These are phyloP conservation scores for Auricularia heimuer DNA, from an alignment of 768 basidiomycete genomes.

Conservation along the genomic window DNA sequence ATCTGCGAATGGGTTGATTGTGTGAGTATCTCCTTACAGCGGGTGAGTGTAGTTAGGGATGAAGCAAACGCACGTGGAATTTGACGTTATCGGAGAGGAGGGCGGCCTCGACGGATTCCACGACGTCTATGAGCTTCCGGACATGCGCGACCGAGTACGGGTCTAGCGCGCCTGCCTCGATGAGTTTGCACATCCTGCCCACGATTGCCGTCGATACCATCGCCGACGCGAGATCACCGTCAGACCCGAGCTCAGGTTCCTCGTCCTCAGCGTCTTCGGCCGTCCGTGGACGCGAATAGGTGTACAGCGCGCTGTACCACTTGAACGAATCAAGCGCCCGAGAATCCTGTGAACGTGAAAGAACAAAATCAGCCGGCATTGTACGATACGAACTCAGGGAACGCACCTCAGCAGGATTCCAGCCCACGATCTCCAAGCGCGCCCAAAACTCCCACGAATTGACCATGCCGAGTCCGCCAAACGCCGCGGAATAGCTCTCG, in stretches of 20 bases:
- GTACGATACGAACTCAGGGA: neutral
- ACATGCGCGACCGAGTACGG: constrained; percentile 63
- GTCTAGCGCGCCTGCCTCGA: constrained; percentile 77
- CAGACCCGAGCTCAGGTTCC: constrained; percentile 59
- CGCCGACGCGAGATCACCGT: constrained; percentile 78
- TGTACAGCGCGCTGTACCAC: constrained; percentile 74
- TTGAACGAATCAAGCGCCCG: constrained; percentile 64
- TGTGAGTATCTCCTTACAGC: neutral
- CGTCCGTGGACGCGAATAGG: constrained; percentile 52
- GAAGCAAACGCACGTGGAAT: constrained; percentile 38
- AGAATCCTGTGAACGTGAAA: constrained; percentile 27
- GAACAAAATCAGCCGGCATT: too few relatives aligned
- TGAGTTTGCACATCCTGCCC: constrained; percentile 58
- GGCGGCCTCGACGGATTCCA: constrained; percentile 72
- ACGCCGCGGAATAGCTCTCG: constrained; percentile 81
- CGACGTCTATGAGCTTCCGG: constrained; percentile 55
- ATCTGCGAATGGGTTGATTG: constrained; percentile 29
- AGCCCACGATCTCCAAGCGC: constrained; percentile 75
- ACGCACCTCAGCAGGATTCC: constrained; percentile 77
- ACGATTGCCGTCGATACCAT: constrained; percentile 81
- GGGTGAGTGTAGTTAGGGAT: constrained; percentile 1
- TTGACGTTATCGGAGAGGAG: constrained; percentile 42
- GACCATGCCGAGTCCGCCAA: constrained; percentile 79
- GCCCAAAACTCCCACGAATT: constrained; percentile 94
- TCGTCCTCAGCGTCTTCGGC: constrained; percentile 27